Base-by-base conservation (phyloP, 1,139 yeast species). In the Taphrina wiesneri region DNA sequence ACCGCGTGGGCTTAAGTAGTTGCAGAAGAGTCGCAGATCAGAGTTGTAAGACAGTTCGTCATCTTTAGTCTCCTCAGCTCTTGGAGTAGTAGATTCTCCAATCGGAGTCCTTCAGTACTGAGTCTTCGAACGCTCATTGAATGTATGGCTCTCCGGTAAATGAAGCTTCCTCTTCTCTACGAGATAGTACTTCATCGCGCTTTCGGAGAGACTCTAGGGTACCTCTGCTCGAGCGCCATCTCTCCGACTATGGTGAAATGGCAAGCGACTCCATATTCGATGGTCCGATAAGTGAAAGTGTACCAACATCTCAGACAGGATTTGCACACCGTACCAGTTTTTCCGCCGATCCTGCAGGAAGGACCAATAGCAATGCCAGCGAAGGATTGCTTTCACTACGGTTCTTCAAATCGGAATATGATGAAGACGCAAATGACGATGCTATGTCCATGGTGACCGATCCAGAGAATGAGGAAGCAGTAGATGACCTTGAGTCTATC, bases 191-290 rank as follows among this genome's bases (percentile, higher is more conserved):
- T 15, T 36, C 59, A 5, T 15, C 32, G 23, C 19, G 65, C 2
- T 57, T 52, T 19, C 65, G 65, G n/a, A 41, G 65, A 23, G 65
- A 62, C 47, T 62, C 65, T 9, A 56, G 60, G 34, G 60, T 53
- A 26, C 65, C 65, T 25, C 47, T 62, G 47, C 60, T 62, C 17
- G 60, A 62, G 46, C 60, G 60, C 6, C 60, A 62, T 19, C 51
- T 51, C 32, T 60, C 65, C 26, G 63, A 52, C 32, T 47, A 56
- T 46, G 65, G 56, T 28, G 67, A 64, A 26, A 67, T 67, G 68
- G 65, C 67, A 19, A 65, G 62, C 32, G 68, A 67, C 32, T 45
- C 62, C 21, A 67, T 67, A 45, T 67, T 67, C 26, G 68, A 67
- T 39, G 68, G 68, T 4, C 68, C 68, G 13, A 54, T 67, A 26